These are phyloP conservation scores for Populus pruinosa DNA, from an alignment of 345 rosid genomes.

Conservation along the genomic window DNA sequence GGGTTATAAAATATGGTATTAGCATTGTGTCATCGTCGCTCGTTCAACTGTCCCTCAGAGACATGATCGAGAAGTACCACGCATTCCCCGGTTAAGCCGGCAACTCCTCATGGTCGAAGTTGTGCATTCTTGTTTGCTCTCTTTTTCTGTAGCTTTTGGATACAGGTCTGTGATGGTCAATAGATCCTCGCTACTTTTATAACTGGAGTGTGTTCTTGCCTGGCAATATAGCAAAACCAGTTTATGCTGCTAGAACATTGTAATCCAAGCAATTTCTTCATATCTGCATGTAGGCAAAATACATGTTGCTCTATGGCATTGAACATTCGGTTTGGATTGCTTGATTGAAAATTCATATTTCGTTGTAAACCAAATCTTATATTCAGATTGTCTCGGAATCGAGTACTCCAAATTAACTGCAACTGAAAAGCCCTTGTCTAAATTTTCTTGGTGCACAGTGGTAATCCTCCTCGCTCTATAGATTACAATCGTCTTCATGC, in stretches of 20 bases:
- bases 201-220: not conserved
- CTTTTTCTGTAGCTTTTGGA: not conserved
- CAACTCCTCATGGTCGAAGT: too few relatives aligned
- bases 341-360: not conserved
- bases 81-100: too few relatives aligned
- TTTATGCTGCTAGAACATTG: not conserved
- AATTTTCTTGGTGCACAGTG: not conserved
- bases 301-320: not conserved
- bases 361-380: not conserved
- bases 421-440: not conserved
- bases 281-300: not conserved
- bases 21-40: not conserved
- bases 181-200: too few relatives aligned
- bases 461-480: not conserved
- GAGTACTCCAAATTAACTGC: not conserved
- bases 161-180: not conserved
- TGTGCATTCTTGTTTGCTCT: not conserved
- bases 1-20: not conserved
- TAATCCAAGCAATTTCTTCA: not conserved
- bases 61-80: too few relatives aligned
- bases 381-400: not conserved
- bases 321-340: not conserved
- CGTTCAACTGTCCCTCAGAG: too few relatives aligned
- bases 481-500: too few relatives aligned
- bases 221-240: not conserved